Evolutionary conservation across 2,329 filamentous ascomycete genomes (phyloP).

Genomic region (Septoria linicola): DNA sequence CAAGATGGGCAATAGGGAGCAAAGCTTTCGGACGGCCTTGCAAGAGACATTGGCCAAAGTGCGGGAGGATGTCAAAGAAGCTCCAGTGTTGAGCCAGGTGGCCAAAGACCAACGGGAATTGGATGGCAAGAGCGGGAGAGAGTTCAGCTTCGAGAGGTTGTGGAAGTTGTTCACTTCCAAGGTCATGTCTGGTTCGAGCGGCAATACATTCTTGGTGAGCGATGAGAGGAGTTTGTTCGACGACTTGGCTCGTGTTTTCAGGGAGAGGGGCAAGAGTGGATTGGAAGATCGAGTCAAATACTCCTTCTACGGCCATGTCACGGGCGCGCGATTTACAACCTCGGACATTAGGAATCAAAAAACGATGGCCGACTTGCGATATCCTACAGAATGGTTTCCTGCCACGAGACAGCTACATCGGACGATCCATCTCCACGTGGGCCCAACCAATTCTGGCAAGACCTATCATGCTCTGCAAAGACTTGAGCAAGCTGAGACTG

Average conservation of each 20-base stretch:
- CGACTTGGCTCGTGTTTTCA: constrained; percentile 21
- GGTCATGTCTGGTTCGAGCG: constrained; percentile 43
- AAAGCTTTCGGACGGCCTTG: constrained; percentile 27
- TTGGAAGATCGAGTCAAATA: constrained; percentile 54
- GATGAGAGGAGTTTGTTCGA: constrained; percentile 16
- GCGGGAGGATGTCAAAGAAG: constrained; percentile 34
- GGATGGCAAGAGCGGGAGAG: constrained; percentile 27
- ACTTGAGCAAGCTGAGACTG: constrained; percentile 70
- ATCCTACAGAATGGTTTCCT: constrained; percentile 89
- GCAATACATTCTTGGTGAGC: background rate
- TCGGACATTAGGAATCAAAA: constrained; percentile 60
- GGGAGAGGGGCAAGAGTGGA: constrained; percentile 26
- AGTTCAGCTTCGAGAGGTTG: constrained; percentile 27
- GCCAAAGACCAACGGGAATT: constrained; percentile 28
- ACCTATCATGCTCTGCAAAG: constrained; percentile 90
- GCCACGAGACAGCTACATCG: constrained; percentile 76
- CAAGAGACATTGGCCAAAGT: constrained; percentile 26
- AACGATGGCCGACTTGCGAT: constrained; percentile 76
- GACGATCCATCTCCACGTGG: constrained; percentile 87
- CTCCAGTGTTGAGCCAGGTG: constrained; percentile 35
- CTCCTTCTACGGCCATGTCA: constrained; percentile 65
- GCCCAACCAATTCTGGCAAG: constrained; percentile 96
- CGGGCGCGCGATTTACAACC: constrained; percentile 57
- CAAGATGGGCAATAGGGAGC: background rate
- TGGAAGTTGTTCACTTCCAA: constrained; percentile 31